Base-by-base conservation (phyloP, 805 yeast species). In the Starmerella bombi region DNA sequence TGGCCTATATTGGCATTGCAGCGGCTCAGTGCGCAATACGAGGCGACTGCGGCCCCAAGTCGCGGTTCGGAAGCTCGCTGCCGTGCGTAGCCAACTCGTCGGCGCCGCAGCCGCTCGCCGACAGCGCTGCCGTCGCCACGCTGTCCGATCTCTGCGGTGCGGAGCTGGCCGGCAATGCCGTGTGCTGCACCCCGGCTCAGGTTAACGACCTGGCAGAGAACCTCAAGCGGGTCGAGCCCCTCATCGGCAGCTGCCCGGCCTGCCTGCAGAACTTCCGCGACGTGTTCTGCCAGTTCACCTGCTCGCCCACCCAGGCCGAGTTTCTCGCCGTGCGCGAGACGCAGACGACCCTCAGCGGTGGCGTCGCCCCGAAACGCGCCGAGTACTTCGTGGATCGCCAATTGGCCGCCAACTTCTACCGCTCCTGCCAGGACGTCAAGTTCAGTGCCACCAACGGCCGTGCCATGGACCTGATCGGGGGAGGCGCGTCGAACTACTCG, bases 391-490 rank as follows among this genome's bases (percentile, higher is more conserved):
- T 83, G 4, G 73, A 72, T 43, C 65, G 71, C 1, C 52, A 52
- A 1, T 73, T 74, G 65, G 94, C 94, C 0, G 52, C 66, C 0
- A 64, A 53, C 1, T 74, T 88, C 52, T 88, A 65, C 56, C 80
- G 85, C 42, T 82, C 94, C 1, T 88, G 98, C 63, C 80, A 80
- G 51, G 75, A 77, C 47, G 79, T 88, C 57, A 85, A 88, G 61
- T 86, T 91, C 58, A 75, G 88, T 3, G 94, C 95, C 6, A 85
- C 96, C 2, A 88, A 86, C 59, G 95, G 96, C 2, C 82, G 71
- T 53, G 97, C 95, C 8, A 85, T 88, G 96, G 97, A 88, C 56
- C 67, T 88, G 31, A 77, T 88, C 32, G 98, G 98, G 6, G 98
- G 98, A n/a, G 97, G 97, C 1, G 96, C 97, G 2, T 70, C 67